A percentile compares a stretch with the other conserved stretches of the same genome.
Evolutionary conservation across 2,329 filamentous ascomycete genomes (phyloP).

Genomic region (Trichocomaceae sp.): DNA sequence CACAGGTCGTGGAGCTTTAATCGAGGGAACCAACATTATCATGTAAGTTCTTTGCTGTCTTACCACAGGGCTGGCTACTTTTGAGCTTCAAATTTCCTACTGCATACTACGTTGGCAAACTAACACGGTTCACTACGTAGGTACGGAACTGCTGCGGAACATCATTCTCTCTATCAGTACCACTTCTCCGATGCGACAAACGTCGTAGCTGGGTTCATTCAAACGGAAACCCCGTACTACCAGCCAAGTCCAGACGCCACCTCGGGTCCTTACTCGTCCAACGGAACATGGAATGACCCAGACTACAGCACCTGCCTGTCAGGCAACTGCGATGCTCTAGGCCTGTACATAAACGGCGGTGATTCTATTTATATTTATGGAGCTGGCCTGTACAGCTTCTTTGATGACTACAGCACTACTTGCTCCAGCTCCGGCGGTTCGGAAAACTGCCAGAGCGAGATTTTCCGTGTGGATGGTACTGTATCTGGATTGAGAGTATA

Average conservation of each 20-base stretch:
- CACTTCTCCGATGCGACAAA: constrained; percentile 35
- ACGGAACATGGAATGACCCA: constrained; percentile 29
- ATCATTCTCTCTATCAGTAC: constrained; percentile 45
- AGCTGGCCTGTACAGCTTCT: constrained; percentile 50
- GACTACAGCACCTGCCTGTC: constrained; percentile 26
- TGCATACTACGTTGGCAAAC: neutral
- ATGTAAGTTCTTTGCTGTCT: constrained; percentile 25
- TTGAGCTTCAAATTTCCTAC: no score
- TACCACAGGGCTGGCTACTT: no score
- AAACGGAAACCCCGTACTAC: constrained; percentile 38
- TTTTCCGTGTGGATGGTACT: constrained; percentile 41
- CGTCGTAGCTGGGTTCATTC: constrained; percentile 30
- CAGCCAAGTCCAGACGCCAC: constrained; percentile 32
- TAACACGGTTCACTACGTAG: constrained; percentile 12
- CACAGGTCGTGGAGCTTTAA: constrained; percentile 46
- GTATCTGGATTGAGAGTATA: constrained; percentile 31
- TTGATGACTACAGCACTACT: constrained; percentile 45
- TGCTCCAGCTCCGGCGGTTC: constrained; percentile 36
- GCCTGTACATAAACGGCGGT: constrained; percentile 43
- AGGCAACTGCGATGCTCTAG: constrained; percentile 40
- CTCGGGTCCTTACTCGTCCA: constrained; percentile 26
- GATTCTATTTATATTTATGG: constrained; percentile 43
- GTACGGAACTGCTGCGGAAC: constrained; percentile 41
- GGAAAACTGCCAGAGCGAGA: constrained; percentile 44
- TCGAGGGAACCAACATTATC: constrained; percentile 40